Evolutionary conservation across 345 rosid genomes (phyloP).

Genomic region (Brassica nigra): DNA sequence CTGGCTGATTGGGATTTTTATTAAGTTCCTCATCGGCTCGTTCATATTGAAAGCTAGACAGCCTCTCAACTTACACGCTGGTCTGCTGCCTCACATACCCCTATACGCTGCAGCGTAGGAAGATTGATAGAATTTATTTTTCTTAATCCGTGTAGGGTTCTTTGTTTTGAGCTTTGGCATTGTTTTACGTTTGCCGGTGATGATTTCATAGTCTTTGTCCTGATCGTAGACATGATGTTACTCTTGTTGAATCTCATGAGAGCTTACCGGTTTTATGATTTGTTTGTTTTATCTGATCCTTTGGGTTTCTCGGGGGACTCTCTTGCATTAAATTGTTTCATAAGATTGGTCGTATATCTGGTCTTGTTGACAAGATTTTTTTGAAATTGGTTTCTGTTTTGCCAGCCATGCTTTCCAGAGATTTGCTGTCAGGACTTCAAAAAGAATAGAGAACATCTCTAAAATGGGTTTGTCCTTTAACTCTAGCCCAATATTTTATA

Average conservation of each 20-base stretch:
- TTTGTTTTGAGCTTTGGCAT: not conserved
- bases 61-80: conserved; percentile 45
- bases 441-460: conserved; percentile 66
- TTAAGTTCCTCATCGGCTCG: conserved; percentile 48
- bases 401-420: conserved; percentile 80
- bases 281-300: not conserved
- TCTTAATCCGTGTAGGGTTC: not conserved
- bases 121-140: conserved; percentile 31
- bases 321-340: not conserved
- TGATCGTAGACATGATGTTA: conserved; percentile 36
- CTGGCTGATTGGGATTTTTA: conserved; percentile 42
- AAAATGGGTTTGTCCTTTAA: conserved; percentile 41
- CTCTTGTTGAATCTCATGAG: conserved; percentile 1
- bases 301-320: not conserved
- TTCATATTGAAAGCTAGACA: conserved; percentile 53
- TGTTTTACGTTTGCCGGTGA: conserved; percentile 27
- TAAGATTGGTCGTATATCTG: not conserved
- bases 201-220: conserved; percentile 56
- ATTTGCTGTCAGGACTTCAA: conserved; percentile 86
- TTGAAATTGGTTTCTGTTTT: not conserved
- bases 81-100: conserved; percentile 37
- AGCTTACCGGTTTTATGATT: conserved; percentile 32
- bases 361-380: not conserved
- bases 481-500: not conserved
- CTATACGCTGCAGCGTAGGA: conserved; percentile 43